phyloP scores from a whole-genome alignment of 805 yeast genomes.

The Yueomyces sinensis region DNA sequence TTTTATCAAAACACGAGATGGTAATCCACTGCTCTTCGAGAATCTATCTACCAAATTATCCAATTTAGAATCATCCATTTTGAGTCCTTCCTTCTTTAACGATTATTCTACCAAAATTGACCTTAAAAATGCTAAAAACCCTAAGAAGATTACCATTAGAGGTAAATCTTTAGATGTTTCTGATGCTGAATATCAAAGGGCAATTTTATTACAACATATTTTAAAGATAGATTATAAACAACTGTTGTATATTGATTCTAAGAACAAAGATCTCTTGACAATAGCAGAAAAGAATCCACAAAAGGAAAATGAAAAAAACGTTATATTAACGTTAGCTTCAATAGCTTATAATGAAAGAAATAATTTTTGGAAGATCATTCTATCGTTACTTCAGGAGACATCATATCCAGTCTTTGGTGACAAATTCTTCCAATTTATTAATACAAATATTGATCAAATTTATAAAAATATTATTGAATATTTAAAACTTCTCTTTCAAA shows the following conservation, averaged over 20 bases:
- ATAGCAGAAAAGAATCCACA: conserved; percentile 30
- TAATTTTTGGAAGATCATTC: conserved; percentile 30
- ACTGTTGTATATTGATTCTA: too few relatives aligned
- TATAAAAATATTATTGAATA: background rate
- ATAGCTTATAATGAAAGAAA: conserved; percentile 40
- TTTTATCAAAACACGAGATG: background rate
- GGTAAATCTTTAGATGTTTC: conserved; percentile 28
- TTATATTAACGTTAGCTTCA: background rate
- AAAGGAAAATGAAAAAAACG: conserved; percentile 17
- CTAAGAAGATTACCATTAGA: conserved; percentile 24
- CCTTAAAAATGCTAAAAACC: background rate
- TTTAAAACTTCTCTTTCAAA: background rate
- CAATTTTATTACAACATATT: conserved; percentile 27
- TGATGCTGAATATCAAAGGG: conserved; percentile 25
- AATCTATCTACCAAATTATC: background rate
- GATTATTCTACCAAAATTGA: background rate
- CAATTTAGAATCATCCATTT: too few relatives aligned
- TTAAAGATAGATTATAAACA: too few relatives aligned
- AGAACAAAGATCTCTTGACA: too few relatives aligned
- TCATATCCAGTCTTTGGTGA: conserved; percentile 13
- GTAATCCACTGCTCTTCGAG: background rate
- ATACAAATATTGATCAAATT: conserved; percentile 5
- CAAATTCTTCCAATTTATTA: conserved; percentile 9
- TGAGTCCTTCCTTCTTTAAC: background rate
- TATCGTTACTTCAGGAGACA: conserved; percentile 16